Evolutionary conservation across 2,329 filamentous ascomycete species (phyloP).

Genomic region (Clarireedia hainanense): DNA sequence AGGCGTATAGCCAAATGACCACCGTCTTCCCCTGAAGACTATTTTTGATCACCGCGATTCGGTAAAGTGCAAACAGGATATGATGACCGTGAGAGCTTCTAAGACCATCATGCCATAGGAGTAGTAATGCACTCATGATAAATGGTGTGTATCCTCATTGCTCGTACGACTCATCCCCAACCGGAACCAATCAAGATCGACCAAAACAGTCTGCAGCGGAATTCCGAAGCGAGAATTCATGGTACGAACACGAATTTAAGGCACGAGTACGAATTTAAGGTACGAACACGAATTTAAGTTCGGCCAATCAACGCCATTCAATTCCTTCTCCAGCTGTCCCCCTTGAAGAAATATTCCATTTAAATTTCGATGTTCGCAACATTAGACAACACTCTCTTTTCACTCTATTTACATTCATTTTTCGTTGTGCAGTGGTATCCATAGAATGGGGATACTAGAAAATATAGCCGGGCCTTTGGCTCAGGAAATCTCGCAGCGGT

Average conservation of each 20-base stretch:
- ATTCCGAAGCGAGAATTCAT: neutral
- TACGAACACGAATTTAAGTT: slow-evolving; percentile 1
- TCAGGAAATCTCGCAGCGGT: slow-evolving; percentile 24
- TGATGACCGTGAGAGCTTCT: neutral
- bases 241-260: neutral
- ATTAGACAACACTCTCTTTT: neutral
- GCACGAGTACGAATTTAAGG: neutral
- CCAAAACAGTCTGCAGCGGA: neutral
- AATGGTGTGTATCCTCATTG: neutral
- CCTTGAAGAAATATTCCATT: slow-evolving; percentile 8
- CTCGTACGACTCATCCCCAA: neutral
- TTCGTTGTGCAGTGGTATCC: neutral
- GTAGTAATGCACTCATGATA: neutral
- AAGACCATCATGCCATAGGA: neutral
- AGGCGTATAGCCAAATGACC: too few species aligned
- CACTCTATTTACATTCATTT: neutral
- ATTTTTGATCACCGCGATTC: too few species aligned
- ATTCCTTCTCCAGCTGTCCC: neutral
- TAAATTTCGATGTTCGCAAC: slow-evolving; percentile 5
- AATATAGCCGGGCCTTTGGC: slow-evolving; percentile 21
- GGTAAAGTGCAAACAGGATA: neutral
- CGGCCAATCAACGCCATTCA: slow-evolving; percentile 3
- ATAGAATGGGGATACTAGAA: slow-evolving; percentile 27
- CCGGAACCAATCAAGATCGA: neutral
- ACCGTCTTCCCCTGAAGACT: too few species aligned